Evolutionary conservation across 2,329 filamentous ascomycete genomes (phyloP).

Genomic region (Rhynchosporium graminicola): DNA sequence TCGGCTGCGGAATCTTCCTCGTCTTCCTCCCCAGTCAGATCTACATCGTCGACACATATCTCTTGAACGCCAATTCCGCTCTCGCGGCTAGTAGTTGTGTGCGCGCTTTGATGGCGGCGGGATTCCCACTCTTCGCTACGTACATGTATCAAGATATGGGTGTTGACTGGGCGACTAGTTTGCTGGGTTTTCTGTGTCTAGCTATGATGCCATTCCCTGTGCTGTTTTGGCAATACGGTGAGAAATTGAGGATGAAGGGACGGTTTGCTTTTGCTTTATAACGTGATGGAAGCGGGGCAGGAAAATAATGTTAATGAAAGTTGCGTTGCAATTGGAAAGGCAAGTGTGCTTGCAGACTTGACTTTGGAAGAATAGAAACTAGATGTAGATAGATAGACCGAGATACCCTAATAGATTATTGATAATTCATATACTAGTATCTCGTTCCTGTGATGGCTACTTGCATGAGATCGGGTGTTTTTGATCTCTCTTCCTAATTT

Average conservation of each 20-base stretch:
- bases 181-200: conserved; percentile 43
- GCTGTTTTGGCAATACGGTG: conserved; percentile 41
- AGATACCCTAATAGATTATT: background rate
- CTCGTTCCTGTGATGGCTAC: background rate
- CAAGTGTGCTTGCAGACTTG: too few relatives aligned
- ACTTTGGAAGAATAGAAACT: background rate
- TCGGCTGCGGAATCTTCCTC: conserved; percentile 47
- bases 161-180: conserved; percentile 45
- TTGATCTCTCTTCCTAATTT: too few relatives aligned
- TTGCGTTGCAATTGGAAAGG: background rate
- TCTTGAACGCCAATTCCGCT: conserved; percentile 36
- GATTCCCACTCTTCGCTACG: conserved; percentile 42
- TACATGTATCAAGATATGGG: conserved; percentile 45
- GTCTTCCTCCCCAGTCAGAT: conserved; percentile 48
- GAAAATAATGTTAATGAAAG: background rate
- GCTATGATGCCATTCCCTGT: conserved; percentile 43
- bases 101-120: conserved; percentile 38
- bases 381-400: conserved; percentile 13
- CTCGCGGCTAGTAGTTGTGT: conserved; percentile 30
- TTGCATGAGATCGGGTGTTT: too few relatives aligned
- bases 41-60: conserved; percentile 49
- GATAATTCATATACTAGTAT: background rate
- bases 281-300: background rate
- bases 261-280: conserved; percentile 31
- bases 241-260: conserved; percentile 38